Percentiles rank a stretch among this genome's conserved stretches.
phyloP scores from a whole-genome alignment of 148 eudicot genomes.

The Pouteria glomerata region DNA sequence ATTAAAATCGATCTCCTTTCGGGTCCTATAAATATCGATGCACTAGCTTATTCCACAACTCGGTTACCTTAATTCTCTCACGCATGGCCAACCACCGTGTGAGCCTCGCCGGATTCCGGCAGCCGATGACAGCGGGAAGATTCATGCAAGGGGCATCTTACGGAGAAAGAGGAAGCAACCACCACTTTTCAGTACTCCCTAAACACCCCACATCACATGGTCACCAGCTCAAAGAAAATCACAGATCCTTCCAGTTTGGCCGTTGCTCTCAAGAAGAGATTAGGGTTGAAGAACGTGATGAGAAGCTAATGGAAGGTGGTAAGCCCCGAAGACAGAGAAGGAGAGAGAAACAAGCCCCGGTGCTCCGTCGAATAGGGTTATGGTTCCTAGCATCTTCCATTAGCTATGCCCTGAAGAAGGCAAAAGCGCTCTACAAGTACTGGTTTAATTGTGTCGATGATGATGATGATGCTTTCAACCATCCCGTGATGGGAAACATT shows the following conservation, averaged over 20 bases:
- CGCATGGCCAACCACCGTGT: slow-evolving; percentile 14
- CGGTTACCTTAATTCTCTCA: background rate
- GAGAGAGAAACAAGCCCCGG: background rate
- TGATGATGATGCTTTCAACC: background rate
- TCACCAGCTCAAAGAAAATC: background rate
- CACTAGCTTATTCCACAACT: background rate
- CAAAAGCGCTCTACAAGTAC: background rate
- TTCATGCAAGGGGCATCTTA: slow-evolving; percentile 9
- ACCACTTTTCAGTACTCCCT: background rate
- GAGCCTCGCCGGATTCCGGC: background rate
- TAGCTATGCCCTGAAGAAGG: slow-evolving; percentile 7
- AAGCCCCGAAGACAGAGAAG: background rate
- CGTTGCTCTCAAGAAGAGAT: too few relatives aligned
- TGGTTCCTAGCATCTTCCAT: slow-evolving; percentile 6
- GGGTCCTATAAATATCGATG: too few relatives aligned
- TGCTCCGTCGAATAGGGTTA: slow-evolving; percentile 1
- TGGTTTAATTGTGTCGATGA: background rate
- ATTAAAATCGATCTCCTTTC: too few relatives aligned
- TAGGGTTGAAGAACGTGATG: too few relatives aligned
- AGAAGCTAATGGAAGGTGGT: slow-evolving; percentile 1
- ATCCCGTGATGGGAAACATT: slow-evolving; percentile 5
- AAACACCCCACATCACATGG: background rate
- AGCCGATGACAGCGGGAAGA: background rate
- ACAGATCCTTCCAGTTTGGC: background rate
- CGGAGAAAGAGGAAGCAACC: slow-evolving; percentile 1